A percentile compares a stretch with the other conserved stretches of the same genome.
These are phyloP conservation scores for Cryptococcus wingfieldii DNA, from an alignment of 1,284 basidiomycete genomes.

Conservation along the genomic window DNA sequence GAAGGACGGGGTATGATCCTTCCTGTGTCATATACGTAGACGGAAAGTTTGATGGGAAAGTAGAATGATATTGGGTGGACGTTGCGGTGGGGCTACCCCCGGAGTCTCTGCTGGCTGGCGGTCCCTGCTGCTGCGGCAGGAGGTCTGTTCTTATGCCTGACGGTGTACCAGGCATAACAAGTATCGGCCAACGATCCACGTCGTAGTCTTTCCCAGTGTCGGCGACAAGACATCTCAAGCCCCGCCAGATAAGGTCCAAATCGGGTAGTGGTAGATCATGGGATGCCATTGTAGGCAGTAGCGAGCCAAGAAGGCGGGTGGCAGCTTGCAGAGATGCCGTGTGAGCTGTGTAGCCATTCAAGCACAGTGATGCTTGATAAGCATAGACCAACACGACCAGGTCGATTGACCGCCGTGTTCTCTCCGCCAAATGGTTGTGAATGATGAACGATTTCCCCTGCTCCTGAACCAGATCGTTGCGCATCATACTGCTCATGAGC, in stretches of 20 bases:
- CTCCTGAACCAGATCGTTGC: slow-evolving; percentile 47
- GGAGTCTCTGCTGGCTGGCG: not conserved
- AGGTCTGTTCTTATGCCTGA: slow-evolving; percentile 60
- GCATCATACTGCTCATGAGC: not conserved
- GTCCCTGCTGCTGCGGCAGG: slow-evolving; percentile 12
- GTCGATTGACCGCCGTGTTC: slow-evolving; percentile 62
- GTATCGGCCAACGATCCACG: slow-evolving; percentile 54
- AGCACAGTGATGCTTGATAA: slow-evolving; percentile 63
- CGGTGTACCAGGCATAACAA: slow-evolving; percentile 59
- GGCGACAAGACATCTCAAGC: slow-evolving; percentile 59
- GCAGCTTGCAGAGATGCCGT: slow-evolving; percentile 14
- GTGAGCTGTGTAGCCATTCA: slow-evolving; percentile 58
- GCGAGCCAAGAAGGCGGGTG: slow-evolving; percentile 9
- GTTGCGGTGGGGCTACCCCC: not conserved
- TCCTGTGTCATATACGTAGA: slow-evolving; percentile 5
- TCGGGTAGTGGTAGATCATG: slow-evolving; percentile 14
- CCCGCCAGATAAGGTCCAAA: slow-evolving; percentile 55
- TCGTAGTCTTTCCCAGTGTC: slow-evolving; percentile 14
- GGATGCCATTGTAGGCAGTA: slow-evolving; percentile 17
- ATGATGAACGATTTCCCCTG: not conserved
- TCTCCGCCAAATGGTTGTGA: too few species aligned
- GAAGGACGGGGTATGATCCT: not conserved
- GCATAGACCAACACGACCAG: slow-evolving; percentile 60
- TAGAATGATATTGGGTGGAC: not conserved
- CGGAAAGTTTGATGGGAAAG: not conserved